Evolutionary conservation across 164 flowering plant genomes (phyloP), one percentile per base, ranked within the genome.

Genomic region (Hamamelis virginiana): DNA sequence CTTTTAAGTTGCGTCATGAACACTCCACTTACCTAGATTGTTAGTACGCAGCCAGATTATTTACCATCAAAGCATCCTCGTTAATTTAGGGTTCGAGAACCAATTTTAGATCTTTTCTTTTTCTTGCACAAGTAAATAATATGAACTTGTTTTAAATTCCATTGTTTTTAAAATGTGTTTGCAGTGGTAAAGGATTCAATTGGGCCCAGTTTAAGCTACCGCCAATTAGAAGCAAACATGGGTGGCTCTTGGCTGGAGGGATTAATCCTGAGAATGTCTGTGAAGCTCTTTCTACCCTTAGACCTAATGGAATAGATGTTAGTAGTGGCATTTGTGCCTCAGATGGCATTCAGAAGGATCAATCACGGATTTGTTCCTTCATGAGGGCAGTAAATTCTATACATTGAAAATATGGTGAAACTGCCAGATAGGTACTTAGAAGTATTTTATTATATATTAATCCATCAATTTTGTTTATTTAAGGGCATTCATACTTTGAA

Each of bases 221-320:
- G 4, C 66, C 75, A 16, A 79, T 92, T 58, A 82, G 69, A 69
- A 93, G 97, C 85, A 93, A 86, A 76, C 50, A 89, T 26, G 99
- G 97, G 21, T 95, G 98, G 99, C 86, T 95, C 33, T 81, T 96
- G 75, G 99, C 98, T 0, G 99, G 98, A 74, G 97, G 99, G 65
- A 84, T 96, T 63, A 73, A 86, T 46, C 90, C 95, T 18, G 93
- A 85, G 27, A 95, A 95, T 76, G 93, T 86, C 16, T 52, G 53
- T 64, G 88, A 86, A 69, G 99, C 99, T 53, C 74, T 93, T 56
- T 57, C 81, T 12, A 84, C 82, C 61, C 90, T 96, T 11, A 86
- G 69, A 60, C 98, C 99, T 13, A 64, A 83, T 57, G 99, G 93
- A 64, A 69, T 96, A 62, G 99, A 96, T 77, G 99, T 93, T 16